phyloP scores from a whole-genome alignment of 2,329 filamentous ascomycete genomes.

The Aphanocladium album region DNA sequence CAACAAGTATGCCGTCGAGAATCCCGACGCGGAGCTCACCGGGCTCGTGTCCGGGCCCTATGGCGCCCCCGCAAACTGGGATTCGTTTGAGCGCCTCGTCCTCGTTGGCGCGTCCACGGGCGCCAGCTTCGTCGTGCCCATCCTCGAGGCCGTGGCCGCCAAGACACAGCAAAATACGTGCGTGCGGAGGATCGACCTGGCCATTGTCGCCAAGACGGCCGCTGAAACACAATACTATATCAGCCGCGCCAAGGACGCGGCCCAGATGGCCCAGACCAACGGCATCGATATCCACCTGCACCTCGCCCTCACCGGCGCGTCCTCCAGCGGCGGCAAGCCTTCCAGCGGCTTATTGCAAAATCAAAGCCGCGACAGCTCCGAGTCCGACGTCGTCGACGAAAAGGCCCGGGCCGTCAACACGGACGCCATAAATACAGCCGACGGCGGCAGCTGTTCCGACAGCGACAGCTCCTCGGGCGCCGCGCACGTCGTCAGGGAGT shows the following conservation, averaged over 20 bases:
- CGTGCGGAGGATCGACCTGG: conserved; percentile 47
- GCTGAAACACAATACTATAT: conserved; percentile 54
- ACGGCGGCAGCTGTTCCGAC: conserved; percentile 15
- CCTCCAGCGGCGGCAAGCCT: background rate
- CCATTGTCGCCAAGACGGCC: conserved; percentile 46
- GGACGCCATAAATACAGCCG: background rate
- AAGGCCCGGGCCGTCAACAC: background rate
- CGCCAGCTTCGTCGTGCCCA: conserved; percentile 56
- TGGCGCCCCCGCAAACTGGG: conserved; percentile 50
- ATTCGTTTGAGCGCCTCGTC: conserved; percentile 54
- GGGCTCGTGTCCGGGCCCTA: conserved; percentile 52
- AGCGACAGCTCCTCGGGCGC: conserved; percentile 9
- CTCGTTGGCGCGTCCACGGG: conserved; percentile 59
- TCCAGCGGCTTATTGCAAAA: background rate
- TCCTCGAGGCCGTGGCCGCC: conserved; percentile 49
- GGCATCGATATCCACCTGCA: conserved; percentile 49
- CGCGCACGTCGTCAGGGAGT: conserved; percentile 33
- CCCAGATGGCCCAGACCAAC: conserved; percentile 32
- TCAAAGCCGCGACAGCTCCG: conserved; percentile 20
- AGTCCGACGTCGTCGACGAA: background rate
- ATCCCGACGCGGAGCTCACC: conserved; percentile 25
- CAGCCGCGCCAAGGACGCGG: conserved; percentile 41
- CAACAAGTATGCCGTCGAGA: conserved; percentile 39
- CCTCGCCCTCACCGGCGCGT: conserved; percentile 45
- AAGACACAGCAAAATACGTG: conserved; percentile 38